phyloP scores from a whole-genome alignment of 164 flowering plant genomes.

The Chimonanthus praecox region DNA sequence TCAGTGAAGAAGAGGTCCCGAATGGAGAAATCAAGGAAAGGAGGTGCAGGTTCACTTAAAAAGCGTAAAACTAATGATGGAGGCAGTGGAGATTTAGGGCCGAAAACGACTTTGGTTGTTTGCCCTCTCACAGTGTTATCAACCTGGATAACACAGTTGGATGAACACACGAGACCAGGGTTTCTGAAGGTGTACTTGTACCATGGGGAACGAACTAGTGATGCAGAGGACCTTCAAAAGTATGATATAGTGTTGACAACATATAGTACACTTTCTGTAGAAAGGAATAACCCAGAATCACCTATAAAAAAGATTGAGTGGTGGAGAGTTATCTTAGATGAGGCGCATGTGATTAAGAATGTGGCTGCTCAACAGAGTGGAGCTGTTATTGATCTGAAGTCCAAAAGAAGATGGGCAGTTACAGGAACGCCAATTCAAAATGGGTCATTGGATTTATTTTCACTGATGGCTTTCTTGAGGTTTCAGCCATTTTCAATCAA shows the following conservation, averaged over 20 bases:
- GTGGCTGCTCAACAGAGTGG: conserved; percentile 48
- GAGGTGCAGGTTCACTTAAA: conserved; percentile 19
- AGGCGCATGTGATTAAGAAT: conserved; percentile 88
- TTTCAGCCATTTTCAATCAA: conserved; percentile 86
- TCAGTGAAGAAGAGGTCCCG: background rate
- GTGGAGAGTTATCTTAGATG: conserved; percentile 86
- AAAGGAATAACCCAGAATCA: conserved; percentile 26
- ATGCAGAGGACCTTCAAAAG: conserved; percentile 49
- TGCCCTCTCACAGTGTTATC: conserved; percentile 83
- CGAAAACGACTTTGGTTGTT: conserved; percentile 61
- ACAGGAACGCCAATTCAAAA: conserved; percentile 94
- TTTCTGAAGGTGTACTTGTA: conserved; percentile 67
- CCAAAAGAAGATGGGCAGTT: conserved; percentile 80
- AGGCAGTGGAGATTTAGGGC: conserved; percentile 6
- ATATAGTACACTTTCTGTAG: conserved; percentile 62
- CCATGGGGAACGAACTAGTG: conserved; percentile 62
- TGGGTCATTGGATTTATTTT: conserved; percentile 72
- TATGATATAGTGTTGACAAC: conserved; percentile 84
- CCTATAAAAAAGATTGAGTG: conserved; percentile 67
- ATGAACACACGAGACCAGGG: conserved; percentile 62
- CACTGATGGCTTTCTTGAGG: conserved; percentile 77
- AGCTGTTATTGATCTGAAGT: conserved; percentile 61
- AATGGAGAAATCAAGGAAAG: conserved; percentile 5
- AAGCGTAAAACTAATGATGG: conserved; percentile 23
- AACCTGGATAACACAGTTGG: conserved; percentile 68